Base-by-base conservation (phyloP, 306 rosid species). In the Pyrus betulifolia region DNA sequence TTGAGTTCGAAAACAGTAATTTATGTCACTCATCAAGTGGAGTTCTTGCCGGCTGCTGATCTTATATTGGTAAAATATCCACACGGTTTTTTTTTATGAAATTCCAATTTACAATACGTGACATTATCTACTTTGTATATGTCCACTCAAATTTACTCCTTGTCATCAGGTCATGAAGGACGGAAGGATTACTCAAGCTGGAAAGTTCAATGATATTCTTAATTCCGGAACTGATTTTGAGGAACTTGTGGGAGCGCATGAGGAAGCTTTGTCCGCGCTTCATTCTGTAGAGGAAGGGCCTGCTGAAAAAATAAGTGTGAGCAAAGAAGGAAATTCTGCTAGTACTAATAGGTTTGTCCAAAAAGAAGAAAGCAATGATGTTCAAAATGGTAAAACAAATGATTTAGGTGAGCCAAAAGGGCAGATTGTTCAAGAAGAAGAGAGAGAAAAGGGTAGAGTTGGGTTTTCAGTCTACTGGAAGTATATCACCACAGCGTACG, bases 371-470 rank as follows among this genome's bases (percentile, higher is more conserved):
- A 80, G 67, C 49, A 66, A 51, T 62, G 75, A 83, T 52, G 74
- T 33, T 45, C 82, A 76, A 76, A 85, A 86, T 72, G 67, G 77
- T 69, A 82, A 81, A 84, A 69, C 40, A 61, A 88, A 82, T 38
- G 84, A 72, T 55, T 71, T 19, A 61, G 82, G 49, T 21, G 82
- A 77, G 69, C 79, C 86, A 42, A 68, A 84, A 80, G 91, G 90
- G 64, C 97, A 91, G 70, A 89, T 94, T 83, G 89, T 94, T 80
- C 91, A 91, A 81, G 96, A 90, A 76, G 98, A 94, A 87, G 98
- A 91, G 84, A 90, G 98, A 78, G 97, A 85, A 85, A 91, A 90
- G 81, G 98, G 97, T 54, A 85, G 15, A 77, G 98, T 91, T 79
- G 91, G 91, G 45, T 71, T 91, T 78, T 61, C 85, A 7, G 96